These are phyloP conservation scores for Trichoderma polysporum DNA, from an alignment of 2,329 filamentous ascomycete species.

Conservation along the genomic window DNA sequence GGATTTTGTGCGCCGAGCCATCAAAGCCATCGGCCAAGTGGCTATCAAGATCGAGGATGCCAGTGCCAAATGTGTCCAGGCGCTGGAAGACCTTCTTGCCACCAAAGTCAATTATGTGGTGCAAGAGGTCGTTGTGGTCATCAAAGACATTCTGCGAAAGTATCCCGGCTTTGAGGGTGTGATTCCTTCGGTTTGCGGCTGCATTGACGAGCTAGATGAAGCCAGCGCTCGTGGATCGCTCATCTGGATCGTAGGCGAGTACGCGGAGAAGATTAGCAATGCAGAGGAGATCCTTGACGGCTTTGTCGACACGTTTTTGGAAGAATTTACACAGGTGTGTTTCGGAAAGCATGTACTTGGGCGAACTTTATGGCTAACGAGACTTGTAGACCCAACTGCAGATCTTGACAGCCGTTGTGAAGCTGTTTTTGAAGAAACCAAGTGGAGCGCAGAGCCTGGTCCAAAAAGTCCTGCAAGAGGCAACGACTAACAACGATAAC, in stretches of 20 bases:
- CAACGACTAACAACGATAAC: constrained; percentile 94
- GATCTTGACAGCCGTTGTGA: constrained; percentile 94
- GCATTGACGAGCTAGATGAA: constrained; percentile 96
- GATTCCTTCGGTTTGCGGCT: constrained; percentile 92
- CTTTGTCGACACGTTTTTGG: constrained; percentile 92
- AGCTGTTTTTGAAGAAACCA: constrained; percentile 95
- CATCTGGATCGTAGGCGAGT: constrained; percentile 99
- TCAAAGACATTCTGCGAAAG: constrained; percentile 97
- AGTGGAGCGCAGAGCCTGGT: constrained; percentile 87
- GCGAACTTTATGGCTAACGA: constrained; percentile 11
- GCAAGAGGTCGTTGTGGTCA: constrained; percentile 97
- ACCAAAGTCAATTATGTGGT: constrained; percentile 99
- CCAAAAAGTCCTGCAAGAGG: constrained; percentile 88
- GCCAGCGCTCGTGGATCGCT: constrained; percentile 84
- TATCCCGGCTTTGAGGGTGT: constrained; percentile 98
- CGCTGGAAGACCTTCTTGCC: constrained; percentile 87
- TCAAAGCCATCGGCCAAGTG: constrained; percentile 95
- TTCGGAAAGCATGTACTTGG: neutral
- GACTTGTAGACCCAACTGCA: constrained; percentile 81
- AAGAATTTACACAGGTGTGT: constrained; percentile 89
- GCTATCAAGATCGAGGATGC: constrained; percentile 97
- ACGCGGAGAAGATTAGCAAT: constrained; percentile 98
- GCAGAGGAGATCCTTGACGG: constrained; percentile 89
- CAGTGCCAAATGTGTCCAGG: constrained; percentile 93
- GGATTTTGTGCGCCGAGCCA: constrained; percentile 93